A percentile compares a stretch with the other conserved stretches of the same genome.
Conservation (phyloP, 1,284 basidiomycete genomes). For the Trichosporon asahii region DNA sequence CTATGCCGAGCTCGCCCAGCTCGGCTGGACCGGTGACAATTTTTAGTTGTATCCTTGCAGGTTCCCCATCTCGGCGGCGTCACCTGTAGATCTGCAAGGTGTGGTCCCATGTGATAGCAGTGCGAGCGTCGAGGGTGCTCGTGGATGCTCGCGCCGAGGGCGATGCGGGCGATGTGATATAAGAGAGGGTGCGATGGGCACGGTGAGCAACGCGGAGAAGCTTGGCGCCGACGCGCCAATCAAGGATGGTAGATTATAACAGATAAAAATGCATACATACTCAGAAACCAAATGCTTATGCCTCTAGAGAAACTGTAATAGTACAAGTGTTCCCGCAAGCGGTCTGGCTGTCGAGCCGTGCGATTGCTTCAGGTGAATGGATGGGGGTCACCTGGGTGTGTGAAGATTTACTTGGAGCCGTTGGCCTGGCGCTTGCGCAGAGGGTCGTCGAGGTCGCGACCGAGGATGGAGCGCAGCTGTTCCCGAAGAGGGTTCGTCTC, state of each 20-base stretch:
- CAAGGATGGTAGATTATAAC: neutral
- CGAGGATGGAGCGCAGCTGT: slow-evolving; percentile 22
- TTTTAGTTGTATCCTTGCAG: too few relatives aligned
- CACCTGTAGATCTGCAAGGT: too few relatives aligned
- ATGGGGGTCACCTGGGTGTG: neutral
- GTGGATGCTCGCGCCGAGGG: too few relatives aligned
- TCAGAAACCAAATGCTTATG: slow-evolving; percentile 11
- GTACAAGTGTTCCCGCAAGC: slow-evolving; percentile 11
- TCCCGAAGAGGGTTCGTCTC: slow-evolving; percentile 14
- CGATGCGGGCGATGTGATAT: neutral
- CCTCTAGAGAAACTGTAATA: slow-evolving; percentile 10
- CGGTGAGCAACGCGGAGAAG: neutral
- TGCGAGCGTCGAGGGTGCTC: too few relatives aligned
- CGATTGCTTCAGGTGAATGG: slow-evolving; percentile 2
- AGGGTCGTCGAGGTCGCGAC: slow-evolving; percentile 26
- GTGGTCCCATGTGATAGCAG: too few relatives aligned
- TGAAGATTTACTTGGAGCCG: neutral
- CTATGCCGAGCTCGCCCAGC: too few relatives aligned
- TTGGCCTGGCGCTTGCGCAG: slow-evolving; percentile 10
- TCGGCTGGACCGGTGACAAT: too few relatives aligned
- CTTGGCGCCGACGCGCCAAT: neutral
- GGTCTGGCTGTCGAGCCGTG: slow-evolving; percentile 10
- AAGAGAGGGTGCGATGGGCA: neutral
- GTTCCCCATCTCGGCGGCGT: too few relatives aligned
- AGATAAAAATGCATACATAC: slow-evolving; percentile 6